Evolutionary conservation across 306 rosid species (phyloP).

Genomic region (Cicer arietinum): DNA sequence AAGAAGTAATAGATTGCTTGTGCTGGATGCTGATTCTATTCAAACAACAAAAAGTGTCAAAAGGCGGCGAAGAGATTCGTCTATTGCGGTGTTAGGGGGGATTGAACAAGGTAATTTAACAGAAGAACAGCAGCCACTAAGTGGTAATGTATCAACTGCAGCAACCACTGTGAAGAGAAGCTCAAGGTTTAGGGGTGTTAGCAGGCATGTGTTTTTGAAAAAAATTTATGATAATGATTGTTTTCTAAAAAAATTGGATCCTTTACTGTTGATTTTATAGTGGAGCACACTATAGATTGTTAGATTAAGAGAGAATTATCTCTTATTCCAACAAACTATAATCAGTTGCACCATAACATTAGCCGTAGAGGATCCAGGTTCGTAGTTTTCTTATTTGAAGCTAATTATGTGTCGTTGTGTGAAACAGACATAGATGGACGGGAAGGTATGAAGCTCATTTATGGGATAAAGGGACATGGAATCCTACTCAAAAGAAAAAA

Average conservation of each 20-base stretch:
- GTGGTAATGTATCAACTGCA: constrained; percentile 51
- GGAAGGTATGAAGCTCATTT: constrained; percentile 93
- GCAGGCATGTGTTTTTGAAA: constrained; percentile 54
- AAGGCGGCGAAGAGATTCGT: constrained; percentile 59
- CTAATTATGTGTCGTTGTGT: constrained; percentile 14
- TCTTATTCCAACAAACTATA: no score
- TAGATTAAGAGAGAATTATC: no score
- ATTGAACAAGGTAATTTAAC: constrained; percentile 44
- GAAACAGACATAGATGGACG: constrained; percentile 87
- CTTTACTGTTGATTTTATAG: no score
- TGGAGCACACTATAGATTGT: no score
- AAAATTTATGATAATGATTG: not conserved
- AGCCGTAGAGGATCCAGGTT: no score
- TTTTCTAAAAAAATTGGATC: no score
- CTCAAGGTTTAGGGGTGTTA: constrained; percentile 82
- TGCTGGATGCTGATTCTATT: constrained; percentile 50
- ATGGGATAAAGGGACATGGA: constrained; percentile 97
- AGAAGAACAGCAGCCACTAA: constrained; percentile 38
- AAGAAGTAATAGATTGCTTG: constrained; percentile 46
- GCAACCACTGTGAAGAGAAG: constrained; percentile 71
- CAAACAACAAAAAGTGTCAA: constrained; percentile 48
- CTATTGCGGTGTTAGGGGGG: constrained; percentile 32
- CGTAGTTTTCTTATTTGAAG: constrained; percentile 15
- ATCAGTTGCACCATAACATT: no score
- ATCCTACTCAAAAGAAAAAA: constrained; percentile 88